Evolutionary conservation across 2,329 filamentous ascomycete genomes (phyloP).

Genomic region (Diplodia sapinea): DNA sequence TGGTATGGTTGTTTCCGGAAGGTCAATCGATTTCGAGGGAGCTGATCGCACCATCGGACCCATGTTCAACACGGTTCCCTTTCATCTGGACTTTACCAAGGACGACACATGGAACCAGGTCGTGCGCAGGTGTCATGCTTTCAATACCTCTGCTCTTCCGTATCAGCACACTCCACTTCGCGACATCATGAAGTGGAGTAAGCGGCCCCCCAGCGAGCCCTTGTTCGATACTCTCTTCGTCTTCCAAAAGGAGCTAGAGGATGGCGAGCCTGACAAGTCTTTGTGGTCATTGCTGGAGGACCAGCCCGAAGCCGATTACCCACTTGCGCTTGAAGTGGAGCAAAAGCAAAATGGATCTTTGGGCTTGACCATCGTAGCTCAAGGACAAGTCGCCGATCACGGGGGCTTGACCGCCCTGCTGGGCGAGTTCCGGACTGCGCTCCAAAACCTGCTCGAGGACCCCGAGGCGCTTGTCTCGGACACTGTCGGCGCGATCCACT

Average conservation of each 20-base stretch:
- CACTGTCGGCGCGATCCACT: constrained; percentile 32
- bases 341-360: constrained; percentile 58
- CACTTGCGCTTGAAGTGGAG: constrained; percentile 76
- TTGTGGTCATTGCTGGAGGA: constrained; percentile 60
- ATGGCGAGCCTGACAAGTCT: constrained; percentile 36
- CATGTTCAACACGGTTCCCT: constrained; percentile 88
- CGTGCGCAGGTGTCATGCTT: constrained; percentile 70
- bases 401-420: constrained; percentile 50
- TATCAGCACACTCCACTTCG: constrained; percentile 82
- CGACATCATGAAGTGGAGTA: constrained; percentile 80
- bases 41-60: constrained; percentile 76
- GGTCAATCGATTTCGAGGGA: constrained; percentile 70
- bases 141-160: constrained; percentile 69
- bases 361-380: constrained; percentile 65
- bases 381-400: constrained; percentile 52
- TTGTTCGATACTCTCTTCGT: constrained; percentile 81
- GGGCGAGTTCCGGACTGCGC: constrained; percentile 48
- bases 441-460: constrained; percentile 47
- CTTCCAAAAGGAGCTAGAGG: constrained; percentile 66
- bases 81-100: constrained; percentile 57
- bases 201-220: constrained; percentile 56
- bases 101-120: constrained; percentile 65
- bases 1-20: constrained; percentile 80
- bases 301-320: constrained; percentile 65
- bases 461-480: constrained; percentile 38